Evolutionary conservation across 306 rosid species (phyloP), one percentile per base, ranked within the genome.

Genomic region (Quercus robur): DNA sequence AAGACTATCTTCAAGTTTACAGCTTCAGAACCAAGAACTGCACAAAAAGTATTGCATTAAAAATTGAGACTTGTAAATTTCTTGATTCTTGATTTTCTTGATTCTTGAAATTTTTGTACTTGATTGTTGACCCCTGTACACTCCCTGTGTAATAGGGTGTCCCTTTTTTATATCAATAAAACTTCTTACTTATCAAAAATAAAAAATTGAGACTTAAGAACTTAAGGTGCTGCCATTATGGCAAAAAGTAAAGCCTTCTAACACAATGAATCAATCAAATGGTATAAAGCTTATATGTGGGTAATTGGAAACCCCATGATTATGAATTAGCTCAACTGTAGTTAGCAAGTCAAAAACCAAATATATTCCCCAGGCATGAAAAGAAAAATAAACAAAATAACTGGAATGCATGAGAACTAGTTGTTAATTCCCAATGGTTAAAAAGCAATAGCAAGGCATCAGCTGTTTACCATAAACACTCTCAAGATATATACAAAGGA

Each of bases 401-500:
- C 55, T 20, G 25, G 66, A 49, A 63, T 59, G 55, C 70, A 57
- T n/a, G 69, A 56, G 80, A 69, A 46, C 72, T 73, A 46, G 70
- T 55, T 41, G 78, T 26, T 74, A 68, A 72, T 10, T 72, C 70
- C 73, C 55, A 81, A 44, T 15, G 25, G 41, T 20, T 72, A 26
- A 30, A 28, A 75, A 72, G 67, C 33, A 73, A 71, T n/a, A 54
- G 44, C 41, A 75, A 33, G 67, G 82, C 61, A 71, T 66, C 63
- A 28, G 77, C 56, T 73, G 52, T 44, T 55, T 96, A 96, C 99
- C 97, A 35, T 90, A 71, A 82, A 81, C 61, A 81, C 97, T 90
- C 91, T 96, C 97, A 56, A 96, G 99, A 84, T 96, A 90, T 84
- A 93, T 89, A 89, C 99, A 96, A 77, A 96, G 97, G 82, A 96